A percentile compares a stretch with the other conserved stretches of the same genome.
phyloP scores from a whole-genome alignment of 805 yeast genomes.

The Yarrowia sp. region DNA sequence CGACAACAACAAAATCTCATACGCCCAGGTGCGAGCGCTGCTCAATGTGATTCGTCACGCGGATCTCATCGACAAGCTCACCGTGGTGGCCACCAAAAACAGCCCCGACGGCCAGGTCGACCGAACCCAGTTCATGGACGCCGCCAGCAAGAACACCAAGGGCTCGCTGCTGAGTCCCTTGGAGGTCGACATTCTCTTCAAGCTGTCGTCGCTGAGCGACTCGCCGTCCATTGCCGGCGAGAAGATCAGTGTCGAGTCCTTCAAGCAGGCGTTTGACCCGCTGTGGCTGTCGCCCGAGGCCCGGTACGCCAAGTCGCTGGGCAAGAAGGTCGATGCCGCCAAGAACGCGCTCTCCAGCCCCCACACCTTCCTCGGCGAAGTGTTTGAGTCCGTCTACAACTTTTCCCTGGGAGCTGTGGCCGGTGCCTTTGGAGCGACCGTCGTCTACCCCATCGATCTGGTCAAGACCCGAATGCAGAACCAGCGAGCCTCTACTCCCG shows the following conservation, averaged over 20 bases:
- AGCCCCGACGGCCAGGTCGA: conserved; percentile 52
- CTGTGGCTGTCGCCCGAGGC: conserved; percentile 53
- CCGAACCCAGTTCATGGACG: conserved; percentile 51
- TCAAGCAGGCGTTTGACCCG: conserved; percentile 54
- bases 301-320: conserved; percentile 48
- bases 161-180: conserved; percentile 55
- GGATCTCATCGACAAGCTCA: conserved; percentile 53
- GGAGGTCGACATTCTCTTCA: conserved; percentile 55
- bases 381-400: conserved; percentile 86
- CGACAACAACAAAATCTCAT: conserved; percentile 50
- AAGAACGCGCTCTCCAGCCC: conserved; percentile 52
- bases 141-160: conserved; percentile 53
- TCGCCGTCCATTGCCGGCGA: conserved; percentile 47
- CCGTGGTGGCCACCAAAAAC: conserved; percentile 48
- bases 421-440: conserved; percentile 98
- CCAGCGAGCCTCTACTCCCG: conserved; percentile 70
- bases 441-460: conserved; percentile 94
- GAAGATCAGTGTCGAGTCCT: conserved; percentile 49
- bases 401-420: conserved; percentile 92
- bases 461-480: conserved; percentile 98
- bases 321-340: conserved; percentile 52
- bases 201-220: conserved; percentile 49
- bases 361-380: conserved; percentile 57
- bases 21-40: conserved; percentile 55
- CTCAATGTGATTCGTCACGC: conserved; percentile 53